Evolutionary conservation across 1,139 yeast genomes (phyloP).

Genomic region (Dujonia santamariae): DNA sequence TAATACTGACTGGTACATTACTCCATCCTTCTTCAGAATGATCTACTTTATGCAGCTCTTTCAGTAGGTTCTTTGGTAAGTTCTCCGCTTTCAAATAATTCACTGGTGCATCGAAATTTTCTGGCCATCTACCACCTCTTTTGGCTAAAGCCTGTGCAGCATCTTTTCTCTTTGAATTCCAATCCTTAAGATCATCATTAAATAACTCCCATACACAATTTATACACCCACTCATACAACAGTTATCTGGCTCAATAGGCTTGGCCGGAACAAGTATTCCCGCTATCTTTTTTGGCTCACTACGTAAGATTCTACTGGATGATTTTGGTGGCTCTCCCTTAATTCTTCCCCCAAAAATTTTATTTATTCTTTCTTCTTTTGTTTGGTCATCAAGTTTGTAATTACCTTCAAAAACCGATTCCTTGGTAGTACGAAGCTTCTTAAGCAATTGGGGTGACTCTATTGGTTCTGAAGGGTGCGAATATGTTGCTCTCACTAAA

Average conservation of each 20-base stretch:
- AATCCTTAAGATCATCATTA: constrained; percentile 81
- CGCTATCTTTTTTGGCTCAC: constrained; percentile 48
- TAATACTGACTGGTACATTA: constrained; percentile 70
- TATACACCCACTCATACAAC: constrained; percentile 97
- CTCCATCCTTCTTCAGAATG: constrained; percentile 43
- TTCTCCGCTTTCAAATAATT: constrained; percentile 28
- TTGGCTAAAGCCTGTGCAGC: constrained; percentile 59
- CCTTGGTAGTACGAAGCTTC: constrained; percentile 16
- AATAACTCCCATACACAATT: constrained; percentile 96
- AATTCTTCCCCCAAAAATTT: constrained; percentile 57
- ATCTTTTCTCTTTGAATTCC: constrained; percentile 57
- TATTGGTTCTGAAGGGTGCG: constrained; percentile 30
- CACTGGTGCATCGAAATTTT: constrained; percentile 70
- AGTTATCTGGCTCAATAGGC: constrained; percentile 90
- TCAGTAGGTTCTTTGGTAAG: constrained; percentile 26
- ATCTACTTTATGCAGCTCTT: constrained; percentile 22
- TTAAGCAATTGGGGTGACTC: constrained; percentile 23
- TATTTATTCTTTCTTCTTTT: constrained; percentile 47
- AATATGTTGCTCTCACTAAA: constrained; percentile 31
- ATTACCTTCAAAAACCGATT: constrained; percentile 42
- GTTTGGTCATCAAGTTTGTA: constrained; percentile 30
- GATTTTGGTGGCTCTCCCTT: constrained; percentile 52
- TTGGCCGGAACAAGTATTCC: constrained; percentile 76
- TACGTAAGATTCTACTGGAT: constrained; percentile 46
- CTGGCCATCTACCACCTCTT: constrained; percentile 71